Base-by-base conservation (phyloP, 441 rosid species). In the Aquilaria agallochum region DNA sequence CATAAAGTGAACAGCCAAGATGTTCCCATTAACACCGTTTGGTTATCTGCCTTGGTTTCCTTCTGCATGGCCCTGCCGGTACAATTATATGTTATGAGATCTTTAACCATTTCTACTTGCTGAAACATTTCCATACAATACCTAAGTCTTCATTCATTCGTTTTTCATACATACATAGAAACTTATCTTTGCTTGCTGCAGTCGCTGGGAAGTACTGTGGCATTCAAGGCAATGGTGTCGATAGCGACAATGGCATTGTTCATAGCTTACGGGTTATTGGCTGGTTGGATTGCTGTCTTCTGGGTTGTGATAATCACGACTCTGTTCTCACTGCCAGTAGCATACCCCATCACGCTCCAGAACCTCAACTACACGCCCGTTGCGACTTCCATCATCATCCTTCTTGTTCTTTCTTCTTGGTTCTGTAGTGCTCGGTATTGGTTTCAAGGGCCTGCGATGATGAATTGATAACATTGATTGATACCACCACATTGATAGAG, bases 141-240 rank as follows among this genome's bases (percentile, higher is more conserved):
- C 27, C 27, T 20, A 20, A 20, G 27, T 20, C 27, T 20, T 20
- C 27, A 20, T 20, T 20, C 27, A 20, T 20, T 20, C 1, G 27
- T 20, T 20, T 20, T 20, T 20, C 27, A 20, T 20, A 20, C 27
- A 20, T 20, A 20, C 27, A 20, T 20, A 20, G 27, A 20, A 20
- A 20, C 27, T 40, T 5, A 40, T 40, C 9, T 40, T 40, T 40
- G 45, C 45, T 40, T 40, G 7, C 45, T 82, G 78, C 87, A 91
- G 97, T 95, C 92, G 67, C 88, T 95, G 0, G 88, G 96, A 72
- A 91, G 99, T 68, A 27, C 67, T 30, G 97, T 95, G 72, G 99
- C 97, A 50, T 95, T 95, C 63, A 80, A 91, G 59, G 99, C 99
- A 5, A 95, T 91, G 99, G 97, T 91, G 64, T 95, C 97, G n/a